Conservation (phyloP, 2,329 filamentous ascomycete species). For the Dendrostoma leiphaemia region DNA sequence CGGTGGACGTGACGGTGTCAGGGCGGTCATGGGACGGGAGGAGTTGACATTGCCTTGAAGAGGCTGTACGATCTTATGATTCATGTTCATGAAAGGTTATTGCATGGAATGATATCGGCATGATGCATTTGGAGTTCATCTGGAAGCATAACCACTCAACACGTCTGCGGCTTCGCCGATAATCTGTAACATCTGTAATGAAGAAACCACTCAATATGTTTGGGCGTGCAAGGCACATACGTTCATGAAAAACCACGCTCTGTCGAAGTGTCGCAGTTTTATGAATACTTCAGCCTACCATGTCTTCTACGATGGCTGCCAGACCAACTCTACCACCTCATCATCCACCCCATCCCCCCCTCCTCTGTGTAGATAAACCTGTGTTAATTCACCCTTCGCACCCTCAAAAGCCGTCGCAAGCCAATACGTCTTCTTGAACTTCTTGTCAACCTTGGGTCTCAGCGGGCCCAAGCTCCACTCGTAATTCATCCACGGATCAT, state of each 20-base stretch:
- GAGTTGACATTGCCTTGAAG: conserved; percentile 33
- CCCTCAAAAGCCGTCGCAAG: conserved; percentile 41
- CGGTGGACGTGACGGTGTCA: conserved; percentile 31
- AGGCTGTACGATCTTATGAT: not conserved
- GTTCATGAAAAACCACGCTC: too few species aligned
- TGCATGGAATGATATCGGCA: not conserved
- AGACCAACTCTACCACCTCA: conserved; percentile 48
- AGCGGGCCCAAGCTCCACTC: conserved; percentile 54
- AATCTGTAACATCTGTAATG: not conserved
- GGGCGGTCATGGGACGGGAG: conserved; percentile 35
- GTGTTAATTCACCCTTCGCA: conserved; percentile 41
- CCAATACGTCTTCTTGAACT: conserved; percentile 50
- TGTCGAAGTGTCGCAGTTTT: too few species aligned
- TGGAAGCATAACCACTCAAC: not conserved
- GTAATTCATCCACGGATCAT: conserved; percentile 41
- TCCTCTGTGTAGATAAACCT: conserved; percentile 50
- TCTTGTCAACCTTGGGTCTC: conserved; percentile 30
- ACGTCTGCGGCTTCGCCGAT: not conserved
- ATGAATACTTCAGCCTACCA: not conserved
- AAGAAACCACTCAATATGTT: not conserved
- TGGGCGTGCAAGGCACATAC: too few species aligned
- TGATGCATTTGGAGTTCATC: not conserved
- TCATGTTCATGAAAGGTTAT: not conserved
- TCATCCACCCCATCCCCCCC: conserved; percentile 38
- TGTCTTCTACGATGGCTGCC: conserved; percentile 25